Evolutionary conservation across 306 rosid species (phyloP).

Genomic region (Neltuma alba): DNA sequence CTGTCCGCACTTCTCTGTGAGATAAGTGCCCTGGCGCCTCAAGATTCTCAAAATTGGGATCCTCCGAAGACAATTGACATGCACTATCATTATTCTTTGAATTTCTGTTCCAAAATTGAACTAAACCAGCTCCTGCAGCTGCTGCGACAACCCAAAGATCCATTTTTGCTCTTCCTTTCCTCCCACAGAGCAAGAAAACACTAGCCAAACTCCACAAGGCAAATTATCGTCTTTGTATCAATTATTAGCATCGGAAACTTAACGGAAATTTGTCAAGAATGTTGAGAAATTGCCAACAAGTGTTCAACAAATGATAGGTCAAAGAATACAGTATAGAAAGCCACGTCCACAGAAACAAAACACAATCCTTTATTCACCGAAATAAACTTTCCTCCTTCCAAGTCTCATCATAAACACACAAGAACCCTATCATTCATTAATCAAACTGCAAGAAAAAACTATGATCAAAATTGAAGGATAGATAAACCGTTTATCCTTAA

Average conservation of each 20-base stretch:
- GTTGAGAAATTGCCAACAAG: slow-evolving; percentile 26
- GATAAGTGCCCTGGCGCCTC: slow-evolving; percentile 37
- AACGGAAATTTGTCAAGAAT: slow-evolving; percentile 37
- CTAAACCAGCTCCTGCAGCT: slow-evolving; percentile 82
- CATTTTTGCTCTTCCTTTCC: slow-evolving; percentile 57
- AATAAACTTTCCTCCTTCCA: slow-evolving; percentile 29
- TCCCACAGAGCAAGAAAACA: slow-evolving; percentile 32
- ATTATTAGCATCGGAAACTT: slow-evolving; percentile 34
- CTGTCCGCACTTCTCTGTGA: slow-evolving; percentile 20
- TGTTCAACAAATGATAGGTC: background rate
- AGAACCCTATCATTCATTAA: slow-evolving; percentile 21
- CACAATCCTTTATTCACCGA: slow-evolving; percentile 21
- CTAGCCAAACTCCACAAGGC: slow-evolving; percentile 42
- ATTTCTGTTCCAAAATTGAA: slow-evolving; percentile 59
- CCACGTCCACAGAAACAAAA: slow-evolving; percentile 25
- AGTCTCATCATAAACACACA: slow-evolving; percentile 16
- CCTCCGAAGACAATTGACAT: slow-evolving; percentile 45
- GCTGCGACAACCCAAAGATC: slow-evolving; percentile 86
- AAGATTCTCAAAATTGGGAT: slow-evolving; percentile 41
- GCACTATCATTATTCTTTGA: slow-evolving; percentile 40
- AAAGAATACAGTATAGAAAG: background rate
- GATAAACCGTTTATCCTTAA: slow-evolving; percentile 3
- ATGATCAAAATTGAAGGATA: background rate
- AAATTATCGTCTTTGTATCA: slow-evolving; percentile 34
- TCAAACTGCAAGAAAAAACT: slow-evolving; percentile 19